Percentiles rank a stretch among this genome's conserved stretches.
Evolutionary conservation across 148 eudicot genomes (phyloP).

Genomic region (Hydrangea macrophylla): DNA sequence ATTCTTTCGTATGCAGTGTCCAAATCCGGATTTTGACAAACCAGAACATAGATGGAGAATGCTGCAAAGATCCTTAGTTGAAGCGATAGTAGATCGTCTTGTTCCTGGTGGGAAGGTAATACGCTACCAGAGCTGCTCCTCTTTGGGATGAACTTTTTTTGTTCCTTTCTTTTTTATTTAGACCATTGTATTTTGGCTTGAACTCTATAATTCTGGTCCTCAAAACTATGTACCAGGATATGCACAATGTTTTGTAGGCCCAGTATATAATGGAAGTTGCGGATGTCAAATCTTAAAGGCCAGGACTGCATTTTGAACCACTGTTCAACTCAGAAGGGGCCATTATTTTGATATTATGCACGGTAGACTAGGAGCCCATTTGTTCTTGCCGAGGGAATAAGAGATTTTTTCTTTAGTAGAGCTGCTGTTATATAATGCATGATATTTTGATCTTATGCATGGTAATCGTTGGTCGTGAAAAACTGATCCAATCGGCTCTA

Average conservation of each 20-base stretch:
- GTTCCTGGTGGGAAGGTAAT: constrained; percentile 64
- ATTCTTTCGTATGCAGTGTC: constrained; percentile 52
- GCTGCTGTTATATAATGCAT: too few relatives aligned
- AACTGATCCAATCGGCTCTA: too few relatives aligned
- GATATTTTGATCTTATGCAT: too few relatives aligned
- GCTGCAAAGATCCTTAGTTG: constrained; percentile 68
- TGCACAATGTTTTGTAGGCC: not conserved
- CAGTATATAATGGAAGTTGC: not conserved
- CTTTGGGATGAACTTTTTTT: not conserved
- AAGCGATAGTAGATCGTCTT: constrained; percentile 67
- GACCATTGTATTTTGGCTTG: not conserved
- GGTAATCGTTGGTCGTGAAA: too few relatives aligned
- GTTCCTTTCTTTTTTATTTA: not conserved
- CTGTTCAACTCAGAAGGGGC: not conserved
- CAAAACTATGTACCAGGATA: not conserved
- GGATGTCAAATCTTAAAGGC: not conserved
- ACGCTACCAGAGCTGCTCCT: not conserved
- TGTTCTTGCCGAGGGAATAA: too few relatives aligned
- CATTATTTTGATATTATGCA: not conserved
- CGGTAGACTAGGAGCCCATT: too few relatives aligned
- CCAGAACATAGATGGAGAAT: constrained; percentile 81
- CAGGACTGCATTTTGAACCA: not conserved
- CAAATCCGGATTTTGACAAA: constrained; percentile 82
- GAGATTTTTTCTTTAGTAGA: too few relatives aligned
- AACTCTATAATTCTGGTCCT: not conserved